Percentiles rank a stretch among this genome's conserved stretches.
phyloP scores from a whole-genome alignment of 2,329 filamentous ascomycete genomes.

The Amauroascus verrucosus region DNA sequence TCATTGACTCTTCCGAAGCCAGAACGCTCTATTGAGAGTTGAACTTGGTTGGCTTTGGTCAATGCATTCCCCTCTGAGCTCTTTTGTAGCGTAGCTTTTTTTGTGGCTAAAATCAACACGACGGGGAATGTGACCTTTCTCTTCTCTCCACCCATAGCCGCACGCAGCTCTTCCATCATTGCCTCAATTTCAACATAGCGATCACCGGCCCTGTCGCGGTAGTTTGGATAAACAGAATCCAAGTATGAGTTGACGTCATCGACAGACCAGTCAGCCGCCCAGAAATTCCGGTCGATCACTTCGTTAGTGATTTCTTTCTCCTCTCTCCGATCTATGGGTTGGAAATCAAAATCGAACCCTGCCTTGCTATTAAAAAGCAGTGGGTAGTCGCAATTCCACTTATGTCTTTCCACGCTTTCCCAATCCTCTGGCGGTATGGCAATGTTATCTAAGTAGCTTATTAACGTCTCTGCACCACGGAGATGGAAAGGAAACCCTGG shows the following conservation, averaged over 20 bases:
- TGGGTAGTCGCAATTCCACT: constrained; percentile 9
- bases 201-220: neutral
- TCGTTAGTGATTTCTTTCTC: neutral
- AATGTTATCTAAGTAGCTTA: constrained; percentile 8
- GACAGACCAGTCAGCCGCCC: constrained; percentile 1
- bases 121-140: neutral
- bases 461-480: constrained; percentile 1
- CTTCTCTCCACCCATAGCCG: neutral
- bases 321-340: neutral
- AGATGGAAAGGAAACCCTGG: constrained; percentile 1
- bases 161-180: neutral
- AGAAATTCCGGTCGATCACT: constrained; percentile 2
- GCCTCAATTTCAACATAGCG: neutral
- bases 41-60: neutral
- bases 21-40: neutral
- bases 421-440: neutral
- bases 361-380: neutral
- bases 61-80: neutral
- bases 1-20: neutral
- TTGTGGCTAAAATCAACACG: constrained; percentile 4
- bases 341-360: constrained; percentile 5
- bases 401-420: constrained; percentile 7
- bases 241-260: neutral
- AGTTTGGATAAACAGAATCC: constrained; percentile 3
- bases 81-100: neutral